phyloP scores from a whole-genome alignment of 2,329 filamentous ascomycete genomes.

The Apiospora hydei region DNA sequence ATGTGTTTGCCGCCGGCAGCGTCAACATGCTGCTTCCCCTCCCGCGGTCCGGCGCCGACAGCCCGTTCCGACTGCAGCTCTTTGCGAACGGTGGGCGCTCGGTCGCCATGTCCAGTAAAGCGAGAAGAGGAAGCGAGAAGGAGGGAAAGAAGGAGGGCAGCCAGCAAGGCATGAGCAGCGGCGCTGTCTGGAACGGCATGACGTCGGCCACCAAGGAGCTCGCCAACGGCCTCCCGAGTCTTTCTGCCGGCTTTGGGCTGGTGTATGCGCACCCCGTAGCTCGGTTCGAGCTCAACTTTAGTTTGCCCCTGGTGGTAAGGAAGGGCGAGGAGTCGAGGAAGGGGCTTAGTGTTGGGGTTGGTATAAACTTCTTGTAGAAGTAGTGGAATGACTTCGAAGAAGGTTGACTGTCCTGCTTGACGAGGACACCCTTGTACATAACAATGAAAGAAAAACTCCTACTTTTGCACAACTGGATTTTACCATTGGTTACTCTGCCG shows the following conservation, averaged over 20 bases:
- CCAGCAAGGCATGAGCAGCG: constrained; percentile 42
- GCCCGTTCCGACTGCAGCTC: constrained; percentile 83
- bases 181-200: constrained; percentile 61
- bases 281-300: constrained; percentile 95
- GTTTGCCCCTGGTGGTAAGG: constrained; percentile 81
- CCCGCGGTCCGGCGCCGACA: constrained; percentile 81
- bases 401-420: not conserved
- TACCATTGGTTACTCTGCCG: not conserved
- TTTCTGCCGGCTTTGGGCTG: constrained; percentile 86
- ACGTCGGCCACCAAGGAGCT: constrained; percentile 72
- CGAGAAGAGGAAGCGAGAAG: constrained; percentile 45
- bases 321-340: constrained; percentile 89
- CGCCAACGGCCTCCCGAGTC: constrained; percentile 78
- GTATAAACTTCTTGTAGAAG: constrained; percentile 91
- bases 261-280: constrained; percentile 96
- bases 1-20: constrained; percentile 89
- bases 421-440: not conserved
- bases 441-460: not conserved
- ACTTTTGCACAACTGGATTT: not conserved
- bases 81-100: constrained; percentile 92
- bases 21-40: constrained; percentile 86
- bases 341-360: constrained; percentile 93
- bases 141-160: constrained; percentile 13
- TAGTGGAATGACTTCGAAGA: not conserved
- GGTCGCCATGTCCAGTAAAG: constrained; percentile 72